phyloP scores from a whole-genome alignment of 2,329 filamentous ascomycete genomes.

The Drechslerella dactyloides region DNA sequence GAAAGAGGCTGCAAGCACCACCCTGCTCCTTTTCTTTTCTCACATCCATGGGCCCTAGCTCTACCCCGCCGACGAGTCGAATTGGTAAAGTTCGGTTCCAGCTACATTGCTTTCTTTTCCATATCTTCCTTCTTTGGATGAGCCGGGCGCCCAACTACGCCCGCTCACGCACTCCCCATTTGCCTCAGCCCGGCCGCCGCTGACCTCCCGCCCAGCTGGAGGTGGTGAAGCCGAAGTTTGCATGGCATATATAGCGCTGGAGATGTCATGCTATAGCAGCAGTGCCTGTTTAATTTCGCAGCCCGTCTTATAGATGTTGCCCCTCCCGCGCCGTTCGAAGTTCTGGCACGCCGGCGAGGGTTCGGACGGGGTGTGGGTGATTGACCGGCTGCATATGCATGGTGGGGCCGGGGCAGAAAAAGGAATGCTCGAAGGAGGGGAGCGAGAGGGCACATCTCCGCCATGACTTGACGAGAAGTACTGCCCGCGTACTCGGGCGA shows the following conservation, averaged over 20 bases:
- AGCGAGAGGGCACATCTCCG: background rate
- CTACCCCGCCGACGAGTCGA: slow-evolving; percentile 33
- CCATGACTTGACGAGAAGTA: background rate
- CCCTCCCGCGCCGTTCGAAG: slow-evolving; percentile 43
- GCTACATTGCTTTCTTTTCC: slow-evolving; percentile 32
- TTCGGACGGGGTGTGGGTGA: slow-evolving; percentile 47
- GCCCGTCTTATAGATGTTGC: slow-evolving; percentile 13
- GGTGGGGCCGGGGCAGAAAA: slow-evolving; percentile 51
- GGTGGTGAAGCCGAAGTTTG: slow-evolving; percentile 12
- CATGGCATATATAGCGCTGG: slow-evolving; percentile 10
- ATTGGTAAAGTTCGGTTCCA: slow-evolving; percentile 14
- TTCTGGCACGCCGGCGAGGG: slow-evolving; percentile 44
- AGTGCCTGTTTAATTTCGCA: background rate
- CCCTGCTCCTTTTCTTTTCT: slow-evolving; percentile 7
- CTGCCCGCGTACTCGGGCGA: background rate
- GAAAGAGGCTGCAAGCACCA: background rate
- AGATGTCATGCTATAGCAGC: slow-evolving; percentile 1
- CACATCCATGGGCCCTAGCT: slow-evolving; percentile 11
- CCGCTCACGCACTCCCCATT: slow-evolving; percentile 44
- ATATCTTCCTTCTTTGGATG: slow-evolving; percentile 48
- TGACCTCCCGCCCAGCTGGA: background rate
- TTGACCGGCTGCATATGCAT: slow-evolving; percentile 51
- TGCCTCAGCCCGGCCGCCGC: slow-evolving; percentile 18
- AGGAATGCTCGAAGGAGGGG: slow-evolving; percentile 14
- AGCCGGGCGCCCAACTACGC: slow-evolving; percentile 36